Percentiles rank a stretch among this genome's conserved stretches.
These are phyloP conservation scores for Monascus purpureus DNA, from an alignment of 495 filamentous ascomycete genomes.

Conservation along the genomic window DNA sequence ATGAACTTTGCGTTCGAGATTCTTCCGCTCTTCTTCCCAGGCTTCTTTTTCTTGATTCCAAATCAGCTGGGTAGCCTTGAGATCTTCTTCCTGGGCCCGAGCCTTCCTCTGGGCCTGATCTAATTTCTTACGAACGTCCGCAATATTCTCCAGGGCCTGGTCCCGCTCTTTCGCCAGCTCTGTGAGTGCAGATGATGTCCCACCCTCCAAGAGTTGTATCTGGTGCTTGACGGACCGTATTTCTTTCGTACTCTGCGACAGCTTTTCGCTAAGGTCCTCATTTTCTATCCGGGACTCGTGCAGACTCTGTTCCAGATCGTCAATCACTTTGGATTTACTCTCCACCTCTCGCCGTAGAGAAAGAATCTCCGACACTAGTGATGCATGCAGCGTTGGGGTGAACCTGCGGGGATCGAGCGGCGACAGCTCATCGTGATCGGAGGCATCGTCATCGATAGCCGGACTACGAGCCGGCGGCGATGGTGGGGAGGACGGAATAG, in stretches of 20 bases:
- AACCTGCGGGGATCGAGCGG: constrained; percentile 81
- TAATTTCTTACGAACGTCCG: constrained; percentile 64
- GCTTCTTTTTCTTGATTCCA: constrained; percentile 71
- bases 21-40: constrained; percentile 71
- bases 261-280: constrained; percentile 46
- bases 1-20: constrained; percentile 69
- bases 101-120: constrained; percentile 65
- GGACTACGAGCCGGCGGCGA: constrained; percentile 33
- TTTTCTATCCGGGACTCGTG: constrained; percentile 58
- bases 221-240: constrained; percentile 70
- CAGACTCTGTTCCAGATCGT: constrained; percentile 63
- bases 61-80: constrained; percentile 54
- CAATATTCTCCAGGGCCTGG: constrained; percentile 57
- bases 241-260: constrained; percentile 55
- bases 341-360: constrained; percentile 77
- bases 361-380: constrained; percentile 86
- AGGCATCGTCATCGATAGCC: constrained; percentile 39
- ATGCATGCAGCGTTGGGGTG: constrained; percentile 90
- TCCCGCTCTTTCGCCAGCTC: constrained; percentile 79
- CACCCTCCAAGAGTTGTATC: constrained; percentile 72
- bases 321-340: constrained; percentile 69
- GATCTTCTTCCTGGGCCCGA: constrained; percentile 73
- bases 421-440: constrained; percentile 58
- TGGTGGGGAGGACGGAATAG: constrained; percentile 48
- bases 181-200: constrained; percentile 67